Evolutionary conservation across 495 filamentous ascomycete genomes (phyloP), one percentile per base, ranked within the genome.

Genomic region (Recurvomyces mirabilis): DNA sequence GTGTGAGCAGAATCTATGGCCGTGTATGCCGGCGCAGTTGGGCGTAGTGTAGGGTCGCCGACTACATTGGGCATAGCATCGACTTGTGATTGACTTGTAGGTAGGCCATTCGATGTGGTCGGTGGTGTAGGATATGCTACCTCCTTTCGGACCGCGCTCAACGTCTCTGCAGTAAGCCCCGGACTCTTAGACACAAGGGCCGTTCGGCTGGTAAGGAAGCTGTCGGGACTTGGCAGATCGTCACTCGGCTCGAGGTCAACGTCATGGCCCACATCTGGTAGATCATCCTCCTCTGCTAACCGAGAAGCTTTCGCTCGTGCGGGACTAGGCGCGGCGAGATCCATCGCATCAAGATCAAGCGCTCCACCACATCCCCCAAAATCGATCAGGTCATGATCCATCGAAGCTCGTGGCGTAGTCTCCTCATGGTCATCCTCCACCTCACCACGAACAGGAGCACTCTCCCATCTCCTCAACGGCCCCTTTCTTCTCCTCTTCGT

Each of bases 401-500:
- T n/a, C n/a, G n/a, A n/a, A n/a, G n/a, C n/a, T n/a, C n/a, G n/a
- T n/a, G n/a, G n/a, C n/a, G n/a, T n/a, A n/a, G n/a, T n/a, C n/a
- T n/a, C 11, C 10, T 41, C 46, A 11, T 26, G 21, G 9, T 4
- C 19, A 3, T 28, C 37, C 29, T 43, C 30, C 10, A 4, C 30
- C 10, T 3, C 20, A 35, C 43, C 49, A 7, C 24, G 11, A 19
- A 40, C 45, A 28, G 50, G 50, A 12, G 47, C 50, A 2, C 44
- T 49, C 38, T 35, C 24, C 14, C 31, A 30, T 25, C 45, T 29
- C 28, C 32, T 48, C 12, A 53, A 23, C 18, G 31, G 24, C 17
- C 38, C 39, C 35, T 44, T 53, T 24, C 29, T 38, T 26, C 50
- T 24, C 34, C 50, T 25, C 35, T 52, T 52, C 19, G 50, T 53